Evolutionary conservation across 1,139 yeast genomes (phyloP), one percentile per base, ranked within the genome.

Genomic region (Hansenula sp.): DNA sequence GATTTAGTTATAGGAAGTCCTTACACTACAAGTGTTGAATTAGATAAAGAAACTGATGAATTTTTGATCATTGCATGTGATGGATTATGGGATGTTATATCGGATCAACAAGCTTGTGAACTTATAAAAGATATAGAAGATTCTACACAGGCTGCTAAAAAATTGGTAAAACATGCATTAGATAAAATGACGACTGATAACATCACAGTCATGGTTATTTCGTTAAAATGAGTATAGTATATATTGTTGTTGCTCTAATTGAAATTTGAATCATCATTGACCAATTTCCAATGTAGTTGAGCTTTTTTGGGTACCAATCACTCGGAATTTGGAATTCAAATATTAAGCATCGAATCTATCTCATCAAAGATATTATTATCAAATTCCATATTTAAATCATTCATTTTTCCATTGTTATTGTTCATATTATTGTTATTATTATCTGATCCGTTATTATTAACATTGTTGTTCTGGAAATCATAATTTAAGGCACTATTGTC

Each of bases 21-120:
- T 0, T 92, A 83, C 56, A 92, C 98, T 0, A 88, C 98, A 1
- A 79, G 89, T 37, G 89, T 96, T 0, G 87, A 81, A 55, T 71
- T 94, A 22, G 65, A 72, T 45, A 13, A 41, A 48, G 52, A 65
- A 17, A 67, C 68, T 5, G 95, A 87, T 56, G 79, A 84, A 51
- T 88, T 86, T 58, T 60, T 90, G 57, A 89, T 90, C 39, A 65
- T 90, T 44, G 97, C 96, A 1, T 89, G 97, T 60, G 97, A 90
- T 61, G 97, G 97, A 0, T 68, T 90, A 13, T 90, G 97, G 97
- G 97, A 90, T 59, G 96, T 90, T 3, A 72, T 90, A 40, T 71
- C 79, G 7, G 97, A 90, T 56, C 80, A 79, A 47, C 75, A 75
- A 42, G 97, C 97, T 0, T 86, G 94, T 45, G 81, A 82, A 42